A percentile compares a stretch with the other conserved stretches of the same genome.
These are phyloP conservation scores for Daldinia concentrica DNA, from an alignment of 495 filamentous ascomycete genomes.

Conservation along the genomic window DNA sequence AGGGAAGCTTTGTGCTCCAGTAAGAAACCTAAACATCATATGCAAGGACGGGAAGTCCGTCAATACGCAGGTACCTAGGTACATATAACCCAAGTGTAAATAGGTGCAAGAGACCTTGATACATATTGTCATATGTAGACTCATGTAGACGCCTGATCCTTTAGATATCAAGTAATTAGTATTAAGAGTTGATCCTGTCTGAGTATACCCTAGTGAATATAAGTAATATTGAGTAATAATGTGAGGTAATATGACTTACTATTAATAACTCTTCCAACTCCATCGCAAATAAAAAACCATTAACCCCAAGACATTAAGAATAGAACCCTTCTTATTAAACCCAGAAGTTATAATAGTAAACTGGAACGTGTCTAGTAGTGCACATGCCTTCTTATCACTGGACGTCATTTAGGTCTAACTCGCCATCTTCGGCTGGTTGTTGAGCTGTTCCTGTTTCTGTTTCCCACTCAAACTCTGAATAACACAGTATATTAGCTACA, in stretches of 20 bases:
- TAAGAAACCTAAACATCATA: slow-evolving; percentile 24
- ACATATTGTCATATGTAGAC: neutral
- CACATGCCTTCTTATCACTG: slow-evolving; percentile 12
- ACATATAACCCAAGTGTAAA: neutral
- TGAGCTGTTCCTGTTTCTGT: slow-evolving; percentile 27
- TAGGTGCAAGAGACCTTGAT: neutral
- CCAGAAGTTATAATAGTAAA: neutral
- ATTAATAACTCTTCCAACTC: neutral
- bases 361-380: neutral
- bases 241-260: neutral
- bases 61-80: neutral
- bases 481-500: slow-evolving; percentile 40
- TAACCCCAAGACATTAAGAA: neutral
- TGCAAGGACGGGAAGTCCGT: slow-evolving; percentile 30
- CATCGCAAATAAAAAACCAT: neutral
- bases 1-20: slow-evolving; percentile 19
- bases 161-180: neutral
- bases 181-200: neutral
- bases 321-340: neutral
- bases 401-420: slow-evolving; percentile 33
- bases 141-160: neutral
- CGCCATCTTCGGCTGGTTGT: slow-evolving; percentile 29
- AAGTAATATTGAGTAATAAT: neutral
- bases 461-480: slow-evolving; percentile 74
- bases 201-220: neutral